Evolutionary conservation across 2,329 filamentous ascomycete genomes (phyloP).

Genomic region (Metarhizium humberi): DNA sequence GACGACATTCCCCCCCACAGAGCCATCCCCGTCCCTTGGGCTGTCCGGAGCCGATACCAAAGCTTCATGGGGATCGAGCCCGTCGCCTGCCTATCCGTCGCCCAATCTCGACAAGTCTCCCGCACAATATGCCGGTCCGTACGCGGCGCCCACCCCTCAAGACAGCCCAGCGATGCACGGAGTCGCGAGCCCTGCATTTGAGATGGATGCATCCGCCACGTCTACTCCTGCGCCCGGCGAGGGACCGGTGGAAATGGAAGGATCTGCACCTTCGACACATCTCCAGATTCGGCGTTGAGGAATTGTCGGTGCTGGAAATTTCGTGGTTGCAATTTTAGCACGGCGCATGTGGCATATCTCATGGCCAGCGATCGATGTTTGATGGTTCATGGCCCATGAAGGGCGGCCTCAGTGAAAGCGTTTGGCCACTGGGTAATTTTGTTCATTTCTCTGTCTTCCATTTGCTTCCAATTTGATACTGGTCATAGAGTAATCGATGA

Average conservation of each 20-base stretch:
- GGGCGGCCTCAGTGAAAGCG: background rate
- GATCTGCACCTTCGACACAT: conserved; percentile 1
- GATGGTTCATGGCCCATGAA: background rate
- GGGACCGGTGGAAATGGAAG: conserved; percentile 7
- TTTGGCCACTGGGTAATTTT: background rate
- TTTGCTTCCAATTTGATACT: background rate
- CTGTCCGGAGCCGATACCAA: conserved; percentile 8
- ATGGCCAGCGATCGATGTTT: background rate
- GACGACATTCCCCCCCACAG: conserved; percentile 12
- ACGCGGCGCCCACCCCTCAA: background rate
- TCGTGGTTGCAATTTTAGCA: background rate
- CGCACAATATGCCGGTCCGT: background rate
- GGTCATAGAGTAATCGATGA: background rate
- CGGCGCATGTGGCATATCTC: background rate
- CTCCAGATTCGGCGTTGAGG: background rate
- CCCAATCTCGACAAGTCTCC: background rate
- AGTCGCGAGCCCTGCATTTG: conserved; percentile 2
- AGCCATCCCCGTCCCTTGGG: conserved; percentile 12
- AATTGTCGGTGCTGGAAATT: background rate
- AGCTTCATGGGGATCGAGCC: conserved; percentile 5
- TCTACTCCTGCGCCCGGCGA: background rate
- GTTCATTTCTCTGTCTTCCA: background rate
- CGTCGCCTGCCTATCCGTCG: background rate
- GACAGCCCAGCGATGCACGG: background rate
- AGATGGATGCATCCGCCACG: conserved; percentile 10